phyloP scores from a whole-genome alignment of 2,329 filamentous ascomycete genomes.

The Cladorrhinum sp. region DNA sequence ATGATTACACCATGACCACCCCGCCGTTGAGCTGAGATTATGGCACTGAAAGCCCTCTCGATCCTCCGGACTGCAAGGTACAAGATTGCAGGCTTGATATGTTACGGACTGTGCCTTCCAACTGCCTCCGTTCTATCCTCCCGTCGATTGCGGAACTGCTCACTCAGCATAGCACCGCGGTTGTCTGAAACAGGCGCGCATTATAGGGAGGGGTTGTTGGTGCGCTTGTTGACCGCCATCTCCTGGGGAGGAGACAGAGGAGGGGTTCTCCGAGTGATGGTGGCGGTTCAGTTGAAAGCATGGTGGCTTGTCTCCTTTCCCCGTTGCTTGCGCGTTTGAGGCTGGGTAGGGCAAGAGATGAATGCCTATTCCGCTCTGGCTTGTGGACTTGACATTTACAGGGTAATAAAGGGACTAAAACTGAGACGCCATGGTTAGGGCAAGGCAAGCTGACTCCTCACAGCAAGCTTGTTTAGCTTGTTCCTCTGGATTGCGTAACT shows the following conservation, averaged over 20 bases:
- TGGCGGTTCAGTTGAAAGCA: background rate
- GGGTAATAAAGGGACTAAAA: background rate
- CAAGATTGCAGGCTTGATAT: background rate
- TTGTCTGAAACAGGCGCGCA: constrained; percentile 10
- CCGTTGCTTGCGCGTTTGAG: background rate
- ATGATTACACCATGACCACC: background rate
- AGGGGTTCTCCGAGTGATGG: background rate
- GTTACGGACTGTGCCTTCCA: background rate
- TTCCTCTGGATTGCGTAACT: background rate
- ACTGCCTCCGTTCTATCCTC: background rate
- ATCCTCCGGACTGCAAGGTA: background rate
- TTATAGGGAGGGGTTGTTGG: background rate
- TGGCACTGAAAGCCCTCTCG: background rate
- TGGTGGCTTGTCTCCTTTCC: background rate
- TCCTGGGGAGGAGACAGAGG: background rate
- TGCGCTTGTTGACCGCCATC: constrained; percentile 9
- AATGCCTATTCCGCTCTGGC: background rate
- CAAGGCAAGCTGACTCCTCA: background rate
- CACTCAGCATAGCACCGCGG: constrained; percentile 3
- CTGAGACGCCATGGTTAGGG: background rate
- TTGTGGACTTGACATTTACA: background rate
- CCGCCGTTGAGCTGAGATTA: background rate
- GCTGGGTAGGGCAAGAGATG: background rate
- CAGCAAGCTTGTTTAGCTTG: background rate
- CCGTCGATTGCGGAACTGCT: background rate